These are phyloP conservation scores for Talaromyces rugulosus DNA, from an alignment of 2,329 filamentous ascomycete species.

Conservation along the genomic window DNA sequence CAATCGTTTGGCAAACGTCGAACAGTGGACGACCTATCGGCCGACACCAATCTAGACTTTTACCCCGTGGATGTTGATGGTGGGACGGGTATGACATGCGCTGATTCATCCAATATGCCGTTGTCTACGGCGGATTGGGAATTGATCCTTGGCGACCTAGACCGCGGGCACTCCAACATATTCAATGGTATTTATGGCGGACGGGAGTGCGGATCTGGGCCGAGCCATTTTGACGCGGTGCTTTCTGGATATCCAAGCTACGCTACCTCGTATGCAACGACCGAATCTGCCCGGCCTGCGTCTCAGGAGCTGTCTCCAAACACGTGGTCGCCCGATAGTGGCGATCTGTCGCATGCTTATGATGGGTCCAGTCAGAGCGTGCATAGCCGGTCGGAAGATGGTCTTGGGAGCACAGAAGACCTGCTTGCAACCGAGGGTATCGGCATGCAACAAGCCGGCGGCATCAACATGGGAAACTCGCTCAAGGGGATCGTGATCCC, in stretches of 20 bases:
- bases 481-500: conserved; percentile 37
- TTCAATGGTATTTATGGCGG: conserved; percentile 51
- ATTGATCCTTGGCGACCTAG: conserved; percentile 71
- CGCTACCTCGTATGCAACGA: neutral
- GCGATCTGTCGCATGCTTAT: conserved; percentile 29
- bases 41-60: conserved; percentile 53
- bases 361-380: conserved; percentile 47
- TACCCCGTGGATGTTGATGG: conserved; percentile 39
- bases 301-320: conserved; percentile 35
- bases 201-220: conserved; percentile 35
- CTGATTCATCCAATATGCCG: conserved; percentile 37
- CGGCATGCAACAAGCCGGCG: conserved; percentile 16
- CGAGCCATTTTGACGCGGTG: conserved; percentile 31
- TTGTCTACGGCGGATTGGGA: conserved; percentile 75
- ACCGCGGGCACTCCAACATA: conserved; percentile 76
- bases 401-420: conserved; percentile 52
- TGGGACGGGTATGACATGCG: conserved; percentile 36
- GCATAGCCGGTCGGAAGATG: conserved; percentile 55
- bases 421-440: conserved; percentile 20
- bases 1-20: conserved; percentile 18
- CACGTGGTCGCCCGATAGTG: conserved; percentile 37
- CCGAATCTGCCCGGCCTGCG: conserved; percentile 9
- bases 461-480: conserved; percentile 24
- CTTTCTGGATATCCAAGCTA: conserved; percentile 19
- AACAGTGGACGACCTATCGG: conserved; percentile 17